Evolutionary conservation across 148 eudicot genomes (phyloP).

Genomic region (Vaccinium macrocarpon): DNA sequence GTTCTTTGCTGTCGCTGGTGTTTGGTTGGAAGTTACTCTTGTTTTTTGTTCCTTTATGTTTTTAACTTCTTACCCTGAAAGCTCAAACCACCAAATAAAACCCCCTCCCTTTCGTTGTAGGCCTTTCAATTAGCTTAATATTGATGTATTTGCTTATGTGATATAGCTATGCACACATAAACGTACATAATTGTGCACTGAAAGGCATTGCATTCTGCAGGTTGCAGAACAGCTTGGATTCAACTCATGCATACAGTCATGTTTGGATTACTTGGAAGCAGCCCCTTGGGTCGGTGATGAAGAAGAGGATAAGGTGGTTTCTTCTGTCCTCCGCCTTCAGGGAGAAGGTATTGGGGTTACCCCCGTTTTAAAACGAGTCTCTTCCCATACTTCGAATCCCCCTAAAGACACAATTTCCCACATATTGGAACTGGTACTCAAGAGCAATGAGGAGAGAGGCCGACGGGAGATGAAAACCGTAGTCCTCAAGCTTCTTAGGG

Average conservation of each 20-base stretch:
- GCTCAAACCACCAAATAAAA: not conserved
- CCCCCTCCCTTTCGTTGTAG: not conserved
- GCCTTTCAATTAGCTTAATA: not conserved
- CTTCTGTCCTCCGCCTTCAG: conserved; percentile 65
- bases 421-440: conserved; percentile 76
- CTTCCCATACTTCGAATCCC: conserved; percentile 50
- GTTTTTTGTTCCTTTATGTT: not conserved
- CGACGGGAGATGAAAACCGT: conserved; percentile 85
- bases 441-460: conserved; percentile 78
- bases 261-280: conserved; percentile 92
- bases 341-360: conserved; percentile 50
- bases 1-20: not conserved
- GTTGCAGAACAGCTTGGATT: conserved; percentile 75
- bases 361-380: conserved; percentile 74
- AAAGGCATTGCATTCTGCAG: conserved; percentile 32
- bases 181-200: not conserved
- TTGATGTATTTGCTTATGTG: not conserved
- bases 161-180: not conserved
- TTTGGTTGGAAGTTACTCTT: not conserved
- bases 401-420: conserved; percentile 75
- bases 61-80: not conserved
- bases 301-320: conserved; percentile 89
- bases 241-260: conserved; percentile 58
- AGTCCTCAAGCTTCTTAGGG: conserved; percentile 83
- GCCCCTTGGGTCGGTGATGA: conserved; percentile 98